Evolutionary conservation across 2,329 filamentous ascomycete species (phyloP), one percentile per base, ranked within the genome.

Genomic region (Penicillium sp.): DNA sequence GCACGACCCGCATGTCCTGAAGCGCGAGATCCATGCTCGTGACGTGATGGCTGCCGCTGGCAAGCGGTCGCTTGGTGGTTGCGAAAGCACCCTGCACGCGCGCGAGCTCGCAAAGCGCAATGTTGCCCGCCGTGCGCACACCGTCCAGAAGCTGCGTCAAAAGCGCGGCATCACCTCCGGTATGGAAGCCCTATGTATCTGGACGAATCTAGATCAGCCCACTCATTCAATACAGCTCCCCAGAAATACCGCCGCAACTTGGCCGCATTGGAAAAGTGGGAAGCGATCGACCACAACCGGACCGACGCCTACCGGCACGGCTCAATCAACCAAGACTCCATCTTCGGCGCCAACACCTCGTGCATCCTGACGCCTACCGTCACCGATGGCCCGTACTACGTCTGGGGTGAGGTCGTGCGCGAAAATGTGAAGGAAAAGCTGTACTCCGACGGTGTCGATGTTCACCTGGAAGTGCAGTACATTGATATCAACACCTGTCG

Each of bases 401-500:
- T 77, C 32, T 69, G 66, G 47, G 75, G 75, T 32, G 75, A 78
- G 53, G 64, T 72, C 5, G 68, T 77, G 47, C 73, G 75, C 8
- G 63, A 69, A 40, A 64, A 78, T 45, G 61, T 79, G 18, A 68
- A 63, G 26, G 77, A 78, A 49, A 68, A 65, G 4, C 41, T 62
- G 7, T 65, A 67, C 54, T 68, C 55, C 2, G 64, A 68, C 0
- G 77, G 77, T n/a, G 65, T 79, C 8, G 73, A 75, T 6, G 44
- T 76, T 42, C 69, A 72, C 55, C 59, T 79, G 9, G 76, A 79
- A 51, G 55, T 79, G 9, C 74, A 77, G 36, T 77, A 77, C 58
- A 70, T 79, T 46, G 75, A 79, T 54, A 69, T 78, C 48, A 71
- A 73, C 45, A 78, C 74, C 24, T 79, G 77, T 64, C 62, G 67